Evolutionary conservation across 306 rosid species (phyloP).

Genomic region (Cercis canadensis): DNA sequence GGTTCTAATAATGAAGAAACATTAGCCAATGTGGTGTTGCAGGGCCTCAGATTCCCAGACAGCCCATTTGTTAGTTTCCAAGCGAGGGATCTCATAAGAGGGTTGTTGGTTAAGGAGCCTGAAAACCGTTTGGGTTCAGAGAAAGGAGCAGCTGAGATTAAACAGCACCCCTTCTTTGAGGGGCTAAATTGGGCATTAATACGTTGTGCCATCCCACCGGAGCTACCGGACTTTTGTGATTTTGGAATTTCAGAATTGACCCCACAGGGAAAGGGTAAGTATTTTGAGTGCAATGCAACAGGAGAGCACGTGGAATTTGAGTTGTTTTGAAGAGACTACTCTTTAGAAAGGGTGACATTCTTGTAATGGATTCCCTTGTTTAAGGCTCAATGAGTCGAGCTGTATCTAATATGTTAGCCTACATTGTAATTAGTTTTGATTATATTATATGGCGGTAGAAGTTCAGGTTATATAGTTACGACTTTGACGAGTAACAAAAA

Average conservation of each 20-base stretch:
- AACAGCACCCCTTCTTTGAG: slow-evolving; percentile 87
- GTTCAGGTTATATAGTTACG: slow-evolving; percentile 32
- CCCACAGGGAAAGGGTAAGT: slow-evolving; percentile 53
- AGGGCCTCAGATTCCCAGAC: slow-evolving; percentile 74
- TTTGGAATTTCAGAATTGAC: slow-evolving; percentile 54
- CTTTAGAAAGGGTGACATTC: slow-evolving; percentile 43
- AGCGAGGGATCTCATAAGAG: slow-evolving; percentile 83
- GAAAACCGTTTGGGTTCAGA: slow-evolving; percentile 78
- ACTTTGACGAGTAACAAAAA: too few species aligned
- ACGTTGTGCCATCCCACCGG: slow-evolving; percentile 82
- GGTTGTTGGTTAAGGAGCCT: slow-evolving; percentile 80
- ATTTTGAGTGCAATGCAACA: slow-evolving; percentile 67
- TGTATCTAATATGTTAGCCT: slow-evolving; percentile 51
- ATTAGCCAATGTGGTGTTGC: slow-evolving; percentile 75
- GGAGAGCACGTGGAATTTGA: slow-evolving; percentile 84
- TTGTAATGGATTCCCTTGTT: slow-evolving; percentile 36
- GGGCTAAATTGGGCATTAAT: slow-evolving; percentile 91
- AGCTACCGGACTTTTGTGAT: slow-evolving; percentile 70
- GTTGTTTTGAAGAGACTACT: slow-evolving; percentile 58
- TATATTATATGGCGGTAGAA: slow-evolving; percentile 40
- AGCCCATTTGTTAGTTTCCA: slow-evolving; percentile 68
- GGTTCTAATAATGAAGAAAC: slow-evolving; percentile 80
- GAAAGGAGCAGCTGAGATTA: slow-evolving; percentile 90
- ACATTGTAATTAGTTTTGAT: slow-evolving; percentile 61
- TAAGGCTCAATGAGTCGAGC: slow-evolving; percentile 28